Base-by-base conservation (phyloP, 352 stramenopile species). In the Thalassiosira tumida region DNA sequence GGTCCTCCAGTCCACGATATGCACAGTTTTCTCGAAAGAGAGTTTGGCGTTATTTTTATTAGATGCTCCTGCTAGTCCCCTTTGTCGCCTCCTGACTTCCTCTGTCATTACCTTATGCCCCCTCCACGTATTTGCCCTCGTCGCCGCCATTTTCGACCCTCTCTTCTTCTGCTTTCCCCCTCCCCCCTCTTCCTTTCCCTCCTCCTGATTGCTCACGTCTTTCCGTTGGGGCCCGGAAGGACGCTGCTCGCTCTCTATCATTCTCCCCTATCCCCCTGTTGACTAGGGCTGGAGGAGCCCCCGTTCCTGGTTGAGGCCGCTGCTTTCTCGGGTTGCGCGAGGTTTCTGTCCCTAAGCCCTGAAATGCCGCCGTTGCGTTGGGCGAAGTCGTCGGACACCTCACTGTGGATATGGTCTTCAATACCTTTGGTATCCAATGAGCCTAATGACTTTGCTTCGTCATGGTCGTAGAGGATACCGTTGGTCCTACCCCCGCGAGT, bases 401-500 rank as follows among this genome's bases (percentile, higher is more conserved):
- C 54, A 10, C 54, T n/a, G 54, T 67, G 54, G 54, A 17, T 14
- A 31, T 67, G 54, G 14, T 4, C 26, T 31, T 67, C 54, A 31
- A 67, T 7, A 17, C 14, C 54, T 31, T 31, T 67, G 24, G 54
- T 67, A 31, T 67, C 54, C 54, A 67, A 33, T 17, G 54, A 67
- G 54, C 54, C 54, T n/a, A 67, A 7, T 14, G 13, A 17, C 54
- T 17, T 67, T 17, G 14, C 24, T n/a, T 67, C 54, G 24, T 67
- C 54, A 31, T 67, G 54, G 54, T 67, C 54, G 54, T 33, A 67
- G 54, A 67, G 54, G 54, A 67, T 67, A 31, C 54, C 54, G 5
- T 17, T 31, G 4, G 13, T 67, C 54, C 13, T 67, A 5, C 5
- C 54, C 54, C 14, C 54, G 13, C 26, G 13, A 17, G 13, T n/a